Conservation (phyloP, 2,329 filamentous ascomycete species). For the Ophiosphaerella korrae region DNA sequence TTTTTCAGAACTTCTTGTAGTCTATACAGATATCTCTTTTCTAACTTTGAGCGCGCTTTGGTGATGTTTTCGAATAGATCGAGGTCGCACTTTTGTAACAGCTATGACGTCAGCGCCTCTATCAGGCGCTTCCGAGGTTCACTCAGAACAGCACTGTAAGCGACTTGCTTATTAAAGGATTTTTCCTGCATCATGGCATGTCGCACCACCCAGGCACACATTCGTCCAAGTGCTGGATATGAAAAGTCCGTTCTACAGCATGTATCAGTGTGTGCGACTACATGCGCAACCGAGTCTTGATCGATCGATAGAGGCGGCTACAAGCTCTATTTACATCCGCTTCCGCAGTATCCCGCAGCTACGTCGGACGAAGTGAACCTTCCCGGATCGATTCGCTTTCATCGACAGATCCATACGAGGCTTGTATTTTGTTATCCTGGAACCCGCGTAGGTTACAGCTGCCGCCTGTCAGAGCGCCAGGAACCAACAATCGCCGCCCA, state of each 20-base stretch:
- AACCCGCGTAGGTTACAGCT: neutral
- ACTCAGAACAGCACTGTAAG: conserved; percentile 7
- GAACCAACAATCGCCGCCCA: conserved; percentile 4
- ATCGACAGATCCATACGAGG: neutral
- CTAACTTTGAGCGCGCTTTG: too few relatives aligned
- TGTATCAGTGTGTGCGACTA: conserved; percentile 4
- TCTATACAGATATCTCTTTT: too few relatives aligned
- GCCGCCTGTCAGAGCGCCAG: neutral
- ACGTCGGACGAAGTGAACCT: neutral
- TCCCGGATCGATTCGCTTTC: neutral
- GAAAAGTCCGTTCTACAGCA: conserved; percentile 3
- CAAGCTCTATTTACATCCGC: conserved; percentile 11
- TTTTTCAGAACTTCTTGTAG: too few relatives aligned
- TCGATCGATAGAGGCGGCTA: conserved; percentile 9
- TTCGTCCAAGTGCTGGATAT: neutral
- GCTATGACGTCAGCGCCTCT: conserved; percentile 9
- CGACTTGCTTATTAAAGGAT: conserved; percentile 4
- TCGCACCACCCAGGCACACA: neutral
- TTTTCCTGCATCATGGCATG: conserved; percentile 4
- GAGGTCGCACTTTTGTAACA: neutral
- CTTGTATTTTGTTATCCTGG: neutral
- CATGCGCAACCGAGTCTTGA: conserved; percentile 7
- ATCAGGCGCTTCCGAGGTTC: conserved; percentile 7
- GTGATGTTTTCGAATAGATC: too few relatives aligned
- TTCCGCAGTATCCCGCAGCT: conserved; percentile 20